Conservation (phyloP, 345 rosid species). For the Syzygium jambos region DNA sequence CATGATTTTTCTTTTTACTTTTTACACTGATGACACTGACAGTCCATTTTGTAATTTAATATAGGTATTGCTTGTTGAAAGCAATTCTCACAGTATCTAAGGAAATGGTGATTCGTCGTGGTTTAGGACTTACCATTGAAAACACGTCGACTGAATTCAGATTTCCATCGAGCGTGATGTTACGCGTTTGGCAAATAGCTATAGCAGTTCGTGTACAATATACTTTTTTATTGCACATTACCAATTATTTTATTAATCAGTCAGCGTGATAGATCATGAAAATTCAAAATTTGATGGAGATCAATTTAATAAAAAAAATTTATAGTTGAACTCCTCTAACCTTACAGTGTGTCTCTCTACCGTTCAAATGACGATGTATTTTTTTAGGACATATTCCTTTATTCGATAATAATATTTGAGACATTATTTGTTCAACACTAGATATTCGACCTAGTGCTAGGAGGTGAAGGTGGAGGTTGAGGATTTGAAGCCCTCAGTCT, state of each 20-base stretch:
- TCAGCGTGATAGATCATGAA: accelerated
- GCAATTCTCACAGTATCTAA: not conserved
- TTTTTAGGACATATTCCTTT: not conserved
- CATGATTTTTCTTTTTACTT: not conserved
- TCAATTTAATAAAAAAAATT: not conserved
- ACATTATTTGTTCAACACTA: not conserved
- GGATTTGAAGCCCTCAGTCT: not conserved
- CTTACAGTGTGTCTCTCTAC: not conserved
- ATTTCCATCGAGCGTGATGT: not conserved
- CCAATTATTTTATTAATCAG: not conserved
- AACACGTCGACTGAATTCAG: accelerated
- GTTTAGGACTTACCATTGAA: not conserved
- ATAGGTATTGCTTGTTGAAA: not conserved
- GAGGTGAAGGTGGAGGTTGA: not conserved
- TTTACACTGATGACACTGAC: not conserved
- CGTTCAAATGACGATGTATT: not conserved
- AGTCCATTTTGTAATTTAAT: not conserved
- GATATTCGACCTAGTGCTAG: not conserved
- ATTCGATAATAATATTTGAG: not conserved
- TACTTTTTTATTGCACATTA: not conserved
- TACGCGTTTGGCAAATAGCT: not conserved
- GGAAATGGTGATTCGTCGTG: not conserved
- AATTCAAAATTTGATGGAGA: not conserved
- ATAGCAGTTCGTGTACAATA: accelerated
- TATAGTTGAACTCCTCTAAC: not conserved